These are phyloP conservation scores for Effrenium voratum DNA, from an alignment of 73 alveolate genomes.

Conservation along the genomic window DNA sequence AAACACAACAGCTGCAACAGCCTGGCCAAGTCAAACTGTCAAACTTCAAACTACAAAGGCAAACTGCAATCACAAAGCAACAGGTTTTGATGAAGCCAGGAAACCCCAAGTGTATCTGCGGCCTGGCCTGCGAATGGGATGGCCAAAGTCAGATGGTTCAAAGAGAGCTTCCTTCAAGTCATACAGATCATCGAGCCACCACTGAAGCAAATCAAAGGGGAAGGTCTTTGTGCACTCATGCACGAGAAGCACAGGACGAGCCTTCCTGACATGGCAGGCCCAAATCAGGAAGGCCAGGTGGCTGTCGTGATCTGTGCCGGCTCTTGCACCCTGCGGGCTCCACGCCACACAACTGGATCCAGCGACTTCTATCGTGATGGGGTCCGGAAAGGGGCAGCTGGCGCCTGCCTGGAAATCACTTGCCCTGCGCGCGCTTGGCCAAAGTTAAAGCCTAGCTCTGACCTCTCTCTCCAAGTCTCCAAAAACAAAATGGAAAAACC, in stretches of 20 bases:
- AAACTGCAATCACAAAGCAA: no score
- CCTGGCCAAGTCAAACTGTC: no score
- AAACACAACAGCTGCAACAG: no score
- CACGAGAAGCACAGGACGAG: neutral
- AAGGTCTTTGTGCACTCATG: neutral
- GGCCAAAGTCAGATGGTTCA: neutral
- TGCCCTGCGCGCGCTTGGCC: no score
- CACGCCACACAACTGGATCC: neutral
- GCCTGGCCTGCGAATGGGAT: neutral
- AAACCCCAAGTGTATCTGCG: neutral
- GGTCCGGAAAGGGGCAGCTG: neutral
- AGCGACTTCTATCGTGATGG: neutral
- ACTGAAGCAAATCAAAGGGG: neutral
- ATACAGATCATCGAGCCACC: neutral
- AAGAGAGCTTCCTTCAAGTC: neutral
- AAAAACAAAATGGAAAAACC: no score
- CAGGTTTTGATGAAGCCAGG: no score
- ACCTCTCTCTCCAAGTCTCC: no score
- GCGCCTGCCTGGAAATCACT: no score
- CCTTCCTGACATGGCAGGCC: neutral
- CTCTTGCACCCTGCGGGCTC: neutral
- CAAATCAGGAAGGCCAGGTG: neutral
- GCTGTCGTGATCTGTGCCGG: neutral
- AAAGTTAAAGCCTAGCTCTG: no score
- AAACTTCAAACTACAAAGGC: no score